A percentile compares a stretch with the other conserved stretches of the same genome.
These are phyloP conservation scores for Thraustotheca clavata DNA, from an alignment of 352 stramenopile genomes.

Conservation along the genomic window DNA sequence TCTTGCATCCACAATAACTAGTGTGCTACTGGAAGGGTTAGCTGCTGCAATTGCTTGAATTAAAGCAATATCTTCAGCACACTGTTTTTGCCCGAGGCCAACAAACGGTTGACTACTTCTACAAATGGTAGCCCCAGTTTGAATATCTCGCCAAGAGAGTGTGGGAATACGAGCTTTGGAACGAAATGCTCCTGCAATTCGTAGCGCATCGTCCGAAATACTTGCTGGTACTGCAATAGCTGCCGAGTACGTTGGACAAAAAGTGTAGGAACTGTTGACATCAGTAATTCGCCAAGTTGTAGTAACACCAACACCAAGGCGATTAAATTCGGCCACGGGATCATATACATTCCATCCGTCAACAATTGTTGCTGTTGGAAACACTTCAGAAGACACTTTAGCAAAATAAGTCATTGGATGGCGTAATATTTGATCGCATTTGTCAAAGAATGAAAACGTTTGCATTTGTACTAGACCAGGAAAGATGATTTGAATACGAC, in stretches of 20 bases:
- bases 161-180: slow-evolving; percentile 76
- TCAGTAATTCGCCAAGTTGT: slow-evolving; percentile 61
- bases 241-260: slow-evolving; percentile 74
- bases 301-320: slow-evolving; percentile 32
- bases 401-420: slow-evolving; percentile 56
- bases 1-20: slow-evolving; percentile 86
- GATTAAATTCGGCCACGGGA: slow-evolving; percentile 49
- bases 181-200: slow-evolving; percentile 68
- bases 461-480: slow-evolving; percentile 64
- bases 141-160: slow-evolving; percentile 68
- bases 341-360: slow-evolving; percentile 70
- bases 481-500: slow-evolving; percentile 67
- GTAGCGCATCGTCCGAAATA: slow-evolving; percentile 53
- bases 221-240: slow-evolving; percentile 57
- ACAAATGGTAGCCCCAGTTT: slow-evolving; percentile 65
- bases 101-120: slow-evolving; percentile 80
- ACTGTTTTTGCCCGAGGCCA: slow-evolving; percentile 70
- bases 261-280: slow-evolving; percentile 52
- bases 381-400: slow-evolving; percentile 46
- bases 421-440: slow-evolving; percentile 46
- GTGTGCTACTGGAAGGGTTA: slow-evolving; percentile 65
- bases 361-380: slow-evolving; percentile 27
- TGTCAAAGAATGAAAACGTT: slow-evolving; percentile 69
- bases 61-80: slow-evolving; percentile 74
- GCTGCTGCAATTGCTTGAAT: slow-evolving; percentile 70